Percentiles rank a stretch among this genome's conserved stretches.
Evolutionary conservation across 1,284 basidiomycete genomes (phyloP).

Genomic region (Blastosporella zonata): DNA sequence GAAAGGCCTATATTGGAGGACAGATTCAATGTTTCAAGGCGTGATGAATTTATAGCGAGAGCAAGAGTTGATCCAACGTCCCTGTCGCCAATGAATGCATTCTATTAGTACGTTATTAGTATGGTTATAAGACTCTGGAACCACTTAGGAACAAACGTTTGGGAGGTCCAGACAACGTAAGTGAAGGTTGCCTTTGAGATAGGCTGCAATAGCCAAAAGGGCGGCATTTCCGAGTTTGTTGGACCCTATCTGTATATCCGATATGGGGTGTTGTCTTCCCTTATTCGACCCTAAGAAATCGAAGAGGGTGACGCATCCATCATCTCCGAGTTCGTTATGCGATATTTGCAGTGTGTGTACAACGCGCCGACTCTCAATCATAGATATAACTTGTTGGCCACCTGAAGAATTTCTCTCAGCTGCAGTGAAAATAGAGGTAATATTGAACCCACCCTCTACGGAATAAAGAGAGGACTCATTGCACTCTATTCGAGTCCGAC

Average conservation of each 20-base stretch:
- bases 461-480: slow-evolving; percentile 29
- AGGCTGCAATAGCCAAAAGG: slow-evolving; percentile 49
- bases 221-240: slow-evolving; percentile 55
- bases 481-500: slow-evolving; percentile 25
- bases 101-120: slow-evolving; percentile 31
- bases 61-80: slow-evolving; percentile 36
- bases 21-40: slow-evolving; percentile 42
- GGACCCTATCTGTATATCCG: slow-evolving; percentile 55
- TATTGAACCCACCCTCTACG: slow-evolving; percentile 25
- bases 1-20: slow-evolving; percentile 40
- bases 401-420: slow-evolving; percentile 29
- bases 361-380: slow-evolving; percentile 38
- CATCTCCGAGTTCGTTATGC: slow-evolving; percentile 57
- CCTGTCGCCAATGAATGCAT: slow-evolving; percentile 39
- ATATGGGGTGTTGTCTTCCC: slow-evolving; percentile 46
- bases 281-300: slow-evolving; percentile 47
- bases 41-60: slow-evolving; percentile 47
- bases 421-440: background rate
- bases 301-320: slow-evolving; percentile 56
- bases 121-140: background rate
- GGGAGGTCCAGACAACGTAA: slow-evolving; percentile 52
- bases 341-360: slow-evolving; percentile 54
- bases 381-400: slow-evolving; percentile 47
- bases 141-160: slow-evolving; percentile 42
- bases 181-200: slow-evolving; percentile 44